A percentile compares a stretch with the other conserved stretches of the same genome.
Evolutionary conservation across 768 basidiomycete genomes (phyloP).

Genomic region (Paxillus rubicundulus): DNA sequence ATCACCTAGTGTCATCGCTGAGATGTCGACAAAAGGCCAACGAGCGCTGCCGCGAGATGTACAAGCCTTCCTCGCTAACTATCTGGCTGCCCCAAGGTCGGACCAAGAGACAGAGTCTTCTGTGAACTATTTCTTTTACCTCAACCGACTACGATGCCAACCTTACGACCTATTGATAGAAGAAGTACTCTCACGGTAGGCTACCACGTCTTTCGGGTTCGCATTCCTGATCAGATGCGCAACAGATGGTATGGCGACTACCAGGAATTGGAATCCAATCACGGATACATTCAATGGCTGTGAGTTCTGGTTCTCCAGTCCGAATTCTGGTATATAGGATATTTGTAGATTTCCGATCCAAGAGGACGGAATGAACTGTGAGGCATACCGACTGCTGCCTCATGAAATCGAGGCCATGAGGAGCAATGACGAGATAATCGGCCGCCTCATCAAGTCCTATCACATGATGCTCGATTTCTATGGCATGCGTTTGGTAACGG

Average conservation of each 20-base stretch:
- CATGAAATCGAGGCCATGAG: slow-evolving; percentile 65
- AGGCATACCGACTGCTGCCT: slow-evolving; percentile 61
- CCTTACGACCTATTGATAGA: slow-evolving; percentile 63
- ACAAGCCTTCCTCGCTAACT: slow-evolving; percentile 23
- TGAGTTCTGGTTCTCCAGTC: slow-evolving; percentile 36
- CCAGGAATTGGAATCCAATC: slow-evolving; percentile 58
- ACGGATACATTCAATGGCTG: slow-evolving; percentile 81
- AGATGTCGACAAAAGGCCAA: slow-evolving; percentile 13
- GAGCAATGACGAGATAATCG: slow-evolving; percentile 43
- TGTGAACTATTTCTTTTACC: slow-evolving; percentile 63
- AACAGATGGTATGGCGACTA: slow-evolving; percentile 67
- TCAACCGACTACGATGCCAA: slow-evolving; percentile 50
- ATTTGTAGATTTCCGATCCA: slow-evolving; percentile 62
- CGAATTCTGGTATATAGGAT: not conserved
- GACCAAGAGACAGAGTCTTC: slow-evolving; percentile 7
- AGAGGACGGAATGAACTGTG: slow-evolving; percentile 70
- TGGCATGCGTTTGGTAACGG: slow-evolving; percentile 61
- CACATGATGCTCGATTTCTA: slow-evolving; percentile 78
- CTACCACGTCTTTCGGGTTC: not conserved
- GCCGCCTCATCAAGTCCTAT: slow-evolving; percentile 59
- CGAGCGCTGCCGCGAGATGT: slow-evolving; percentile 21
- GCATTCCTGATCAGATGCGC: slow-evolving; percentile 1
- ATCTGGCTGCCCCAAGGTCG: slow-evolving; percentile 14
- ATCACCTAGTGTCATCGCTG: not conserved
- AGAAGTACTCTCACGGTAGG: slow-evolving; percentile 60